Evolutionary conservation across 2,329 filamentous ascomycete genomes (phyloP).

Genomic region (Microdochium trichocladiopsis): DNA sequence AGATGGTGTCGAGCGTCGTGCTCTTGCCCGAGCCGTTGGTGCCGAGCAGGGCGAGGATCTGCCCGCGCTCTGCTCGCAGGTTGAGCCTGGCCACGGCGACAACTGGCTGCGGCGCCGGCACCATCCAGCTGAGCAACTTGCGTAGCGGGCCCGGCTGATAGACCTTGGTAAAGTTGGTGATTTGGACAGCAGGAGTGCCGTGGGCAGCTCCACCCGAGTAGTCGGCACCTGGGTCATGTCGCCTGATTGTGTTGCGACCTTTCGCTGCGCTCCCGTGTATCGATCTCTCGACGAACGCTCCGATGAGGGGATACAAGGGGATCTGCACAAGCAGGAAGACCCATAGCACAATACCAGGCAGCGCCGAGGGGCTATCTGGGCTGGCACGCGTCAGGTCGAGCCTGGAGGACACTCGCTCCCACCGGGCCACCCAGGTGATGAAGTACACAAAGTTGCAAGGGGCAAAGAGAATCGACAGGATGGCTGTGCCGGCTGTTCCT

Average conservation of each 20-base stretch:
- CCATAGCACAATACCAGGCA: slow-evolving; percentile 73
- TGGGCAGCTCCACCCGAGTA: slow-evolving; percentile 59
- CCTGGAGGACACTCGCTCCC: slow-evolving; percentile 55
- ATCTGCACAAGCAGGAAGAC: slow-evolving; percentile 73
- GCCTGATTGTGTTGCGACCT: slow-evolving; percentile 56
- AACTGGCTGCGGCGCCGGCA: slow-evolving; percentile 45
- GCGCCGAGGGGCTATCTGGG: slow-evolving; percentile 56
- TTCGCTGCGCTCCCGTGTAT: slow-evolving; percentile 69
- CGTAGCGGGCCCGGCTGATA: slow-evolving; percentile 63
- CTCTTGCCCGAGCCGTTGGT: slow-evolving; percentile 89
- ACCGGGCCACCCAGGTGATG: slow-evolving; percentile 70
- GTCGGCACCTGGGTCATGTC: slow-evolving; percentile 45
- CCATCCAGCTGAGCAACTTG: slow-evolving; percentile 50
- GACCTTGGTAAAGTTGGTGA: slow-evolving; percentile 75
- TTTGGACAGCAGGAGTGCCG: too few relatives aligned
- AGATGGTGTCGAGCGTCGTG: slow-evolving; percentile 82
- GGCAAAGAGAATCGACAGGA: slow-evolving; percentile 72
- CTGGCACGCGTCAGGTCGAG: slow-evolving; percentile 55
- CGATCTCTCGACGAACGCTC: slow-evolving; percentile 63
- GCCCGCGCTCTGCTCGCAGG: slow-evolving; percentile 66
- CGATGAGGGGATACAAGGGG: slow-evolving; percentile 68
- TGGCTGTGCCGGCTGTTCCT: slow-evolving; percentile 54
- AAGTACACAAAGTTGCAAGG: slow-evolving; percentile 87
- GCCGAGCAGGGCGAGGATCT: slow-evolving; percentile 80
- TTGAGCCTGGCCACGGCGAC: slow-evolving; percentile 71